phyloP scores from a whole-genome alignment of 805 yeast species.

The Yamadazyma insecticola region DNA sequence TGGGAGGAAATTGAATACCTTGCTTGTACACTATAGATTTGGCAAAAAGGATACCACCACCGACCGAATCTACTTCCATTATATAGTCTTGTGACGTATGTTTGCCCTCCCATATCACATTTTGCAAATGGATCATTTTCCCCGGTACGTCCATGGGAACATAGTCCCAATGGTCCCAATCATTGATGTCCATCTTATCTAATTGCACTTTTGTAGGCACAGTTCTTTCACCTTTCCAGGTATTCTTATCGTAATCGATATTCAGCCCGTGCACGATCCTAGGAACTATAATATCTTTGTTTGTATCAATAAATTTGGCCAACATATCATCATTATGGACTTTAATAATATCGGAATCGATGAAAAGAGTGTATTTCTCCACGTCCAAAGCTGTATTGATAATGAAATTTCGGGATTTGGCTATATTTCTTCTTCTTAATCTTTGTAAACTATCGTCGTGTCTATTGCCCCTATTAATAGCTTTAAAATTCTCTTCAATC shows the following conservation, averaged over 20 bases:
- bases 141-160: slow-evolving; percentile 27
- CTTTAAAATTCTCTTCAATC: slow-evolving; percentile 19
- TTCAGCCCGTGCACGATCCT: slow-evolving; percentile 21
- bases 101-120: slow-evolving; percentile 8
- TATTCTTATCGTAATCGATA: slow-evolving; percentile 34
- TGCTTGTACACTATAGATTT: slow-evolving; percentile 41
- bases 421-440: slow-evolving; percentile 30
- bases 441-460: slow-evolving; percentile 28
- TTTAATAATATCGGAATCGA: slow-evolving; percentile 32
- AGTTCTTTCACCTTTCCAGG: slow-evolving; percentile 37
- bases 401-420: slow-evolving; percentile 33
- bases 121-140: slow-evolving; percentile 25
- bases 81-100: slow-evolving; percentile 7
- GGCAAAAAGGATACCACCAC: slow-evolving; percentile 46
- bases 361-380: slow-evolving; percentile 30
- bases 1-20: slow-evolving; percentile 44
- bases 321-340: slow-evolving; percentile 21
- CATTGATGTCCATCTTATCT: slow-evolving; percentile 19
- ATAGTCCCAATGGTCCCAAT: slow-evolving; percentile 29
- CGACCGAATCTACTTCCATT: slow-evolving; percentile 43
- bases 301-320: slow-evolving; percentile 21
- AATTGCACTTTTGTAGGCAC: slow-evolving; percentile 25
- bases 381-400: slow-evolving; percentile 20
- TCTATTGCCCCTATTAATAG: slow-evolving; percentile 17
- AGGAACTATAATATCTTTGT: slow-evolving; percentile 34